These are phyloP conservation scores for Boechera stricta DNA, from an alignment of 345 rosid genomes.

Conservation along the genomic window DNA sequence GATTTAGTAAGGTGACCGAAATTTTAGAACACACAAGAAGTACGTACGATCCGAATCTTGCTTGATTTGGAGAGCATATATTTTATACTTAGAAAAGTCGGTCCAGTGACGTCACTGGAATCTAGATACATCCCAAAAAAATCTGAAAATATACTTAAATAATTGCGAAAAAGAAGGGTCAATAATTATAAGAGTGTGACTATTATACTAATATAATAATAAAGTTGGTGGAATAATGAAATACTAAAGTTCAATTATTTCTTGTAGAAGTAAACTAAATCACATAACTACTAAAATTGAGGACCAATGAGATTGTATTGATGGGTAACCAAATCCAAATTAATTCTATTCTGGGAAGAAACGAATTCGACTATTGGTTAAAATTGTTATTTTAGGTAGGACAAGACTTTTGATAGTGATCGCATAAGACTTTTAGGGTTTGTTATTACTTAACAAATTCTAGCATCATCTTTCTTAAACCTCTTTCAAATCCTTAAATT, in stretches of 20 bases:
- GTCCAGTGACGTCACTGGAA: constrained; percentile 22
- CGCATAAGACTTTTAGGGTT: constrained; percentile 42
- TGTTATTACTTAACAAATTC: constrained; percentile 31
- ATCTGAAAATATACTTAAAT: background rate
- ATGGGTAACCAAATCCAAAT: constrained; percentile 45
- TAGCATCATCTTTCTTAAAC: constrained; percentile 38
- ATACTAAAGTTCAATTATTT: constrained; percentile 21
- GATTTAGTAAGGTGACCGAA: constrained; percentile 7
- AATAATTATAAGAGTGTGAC: constrained; percentile 25
- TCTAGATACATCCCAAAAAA: constrained; percentile 7
- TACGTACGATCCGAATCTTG: constrained; percentile 30
- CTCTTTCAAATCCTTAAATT: constrained; percentile 24
- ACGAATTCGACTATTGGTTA: constrained; percentile 7
- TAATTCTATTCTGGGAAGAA: constrained; percentile 26
- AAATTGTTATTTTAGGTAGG: constrained; percentile 38
- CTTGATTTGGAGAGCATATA: background rate
- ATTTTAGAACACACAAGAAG: constrained; percentile 29
- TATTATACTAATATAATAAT: constrained; percentile 6
- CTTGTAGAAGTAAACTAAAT: constrained; percentile 30
- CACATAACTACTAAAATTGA: constrained; percentile 31
- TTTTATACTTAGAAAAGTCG: background rate
- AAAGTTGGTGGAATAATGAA: constrained; percentile 35
- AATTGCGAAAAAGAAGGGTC: constrained; percentile 8
- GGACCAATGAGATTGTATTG: constrained; percentile 37
- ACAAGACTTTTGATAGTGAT: constrained; percentile 40